phyloP scores from a whole-genome alignment of 805 yeast genomes.

The Cyberlindnera mississippiensis region DNA sequence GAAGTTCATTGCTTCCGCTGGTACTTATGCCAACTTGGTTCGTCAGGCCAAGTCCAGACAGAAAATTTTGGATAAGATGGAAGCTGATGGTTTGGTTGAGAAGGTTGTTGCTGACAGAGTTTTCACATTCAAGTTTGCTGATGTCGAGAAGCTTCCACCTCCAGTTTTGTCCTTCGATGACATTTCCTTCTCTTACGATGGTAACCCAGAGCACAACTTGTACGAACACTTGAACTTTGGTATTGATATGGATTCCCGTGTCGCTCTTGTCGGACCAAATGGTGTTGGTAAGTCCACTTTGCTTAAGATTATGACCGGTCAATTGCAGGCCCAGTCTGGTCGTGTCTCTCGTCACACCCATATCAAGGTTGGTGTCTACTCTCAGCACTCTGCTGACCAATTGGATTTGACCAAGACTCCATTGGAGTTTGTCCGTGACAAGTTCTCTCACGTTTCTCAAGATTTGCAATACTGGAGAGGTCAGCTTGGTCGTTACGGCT shows the following conservation, averaged over 20 bases:
- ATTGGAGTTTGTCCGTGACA: conserved; percentile 94
- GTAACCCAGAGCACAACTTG: conserved; percentile 76
- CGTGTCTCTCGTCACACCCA: conserved; percentile 97
- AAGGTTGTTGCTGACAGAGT: conserved; percentile 92
- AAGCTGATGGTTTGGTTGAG: conserved; percentile 95
- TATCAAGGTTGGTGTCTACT: conserved; percentile 96
- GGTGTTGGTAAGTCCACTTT: conserved; percentile 98
- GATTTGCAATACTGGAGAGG: conserved; percentile 99
- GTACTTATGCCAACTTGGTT: conserved; percentile 98
- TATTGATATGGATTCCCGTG: conserved; percentile 98
- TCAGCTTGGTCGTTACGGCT: conserved; percentile 96
- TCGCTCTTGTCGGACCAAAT: conserved; percentile 97
- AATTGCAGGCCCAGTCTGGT: conserved; percentile 83
- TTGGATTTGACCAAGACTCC: conserved; percentile 94
- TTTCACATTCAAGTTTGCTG: conserved; percentile 90
- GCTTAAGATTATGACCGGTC: conserved; percentile 95
- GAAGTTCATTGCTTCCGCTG: conserved; percentile 98
- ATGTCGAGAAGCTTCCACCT: conserved; percentile 95
- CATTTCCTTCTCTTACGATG: conserved; percentile 89
- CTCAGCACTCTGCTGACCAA: conserved; percentile 98
- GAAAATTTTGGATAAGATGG: conserved; percentile 99
- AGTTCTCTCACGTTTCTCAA: conserved; percentile 84
- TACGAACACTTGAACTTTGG: conserved; percentile 93
- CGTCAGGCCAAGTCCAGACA: conserved; percentile 99
- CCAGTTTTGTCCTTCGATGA: conserved; percentile 97